Percentiles rank a stretch among this genome's conserved stretches.
Conservation (phyloP, 176 grass and related monocot genomes). For the Oryza punctata region DNA sequence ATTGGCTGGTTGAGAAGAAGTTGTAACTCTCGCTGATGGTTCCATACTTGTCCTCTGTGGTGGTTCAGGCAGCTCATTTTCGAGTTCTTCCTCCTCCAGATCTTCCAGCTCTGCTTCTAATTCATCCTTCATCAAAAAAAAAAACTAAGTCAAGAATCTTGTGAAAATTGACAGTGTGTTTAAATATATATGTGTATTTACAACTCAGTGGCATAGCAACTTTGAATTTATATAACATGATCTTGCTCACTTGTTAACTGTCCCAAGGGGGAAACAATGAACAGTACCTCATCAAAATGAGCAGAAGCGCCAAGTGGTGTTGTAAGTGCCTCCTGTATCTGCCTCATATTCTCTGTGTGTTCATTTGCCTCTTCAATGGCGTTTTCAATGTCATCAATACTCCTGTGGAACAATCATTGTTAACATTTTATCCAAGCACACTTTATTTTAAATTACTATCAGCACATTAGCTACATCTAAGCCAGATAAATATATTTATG, state of each 20-base stretch:
- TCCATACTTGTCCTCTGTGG: not conserved
- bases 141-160: not conserved
- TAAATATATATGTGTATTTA: not conserved
- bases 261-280: not conserved
- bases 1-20: slow-evolving; percentile 26
- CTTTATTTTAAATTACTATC: not conserved
- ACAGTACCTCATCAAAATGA: slow-evolving; percentile 63
- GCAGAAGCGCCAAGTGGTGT: slow-evolving; percentile 51
- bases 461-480: not conserved
- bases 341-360: slow-evolving; percentile 61
- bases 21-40: not conserved
- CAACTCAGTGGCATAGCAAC: not conserved
- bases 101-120: slow-evolving; percentile 70
- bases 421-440: not conserved
- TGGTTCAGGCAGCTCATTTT: slow-evolving; percentile 50
- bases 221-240: not conserved
- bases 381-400: slow-evolving; percentile 67
- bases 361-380: slow-evolving; percentile 52
- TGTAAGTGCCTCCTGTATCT: slow-evolving; percentile 65
- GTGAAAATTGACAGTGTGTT: not conserved
- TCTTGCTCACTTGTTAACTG: not conserved
- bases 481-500: not conserved
- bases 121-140: slow-evolving; percentile 46
- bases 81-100: slow-evolving; percentile 53
- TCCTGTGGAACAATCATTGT: slow-evolving; percentile 37